Conservation (phyloP, 495 filamentous ascomycete species). For the Aspergillus leporis region DNA sequence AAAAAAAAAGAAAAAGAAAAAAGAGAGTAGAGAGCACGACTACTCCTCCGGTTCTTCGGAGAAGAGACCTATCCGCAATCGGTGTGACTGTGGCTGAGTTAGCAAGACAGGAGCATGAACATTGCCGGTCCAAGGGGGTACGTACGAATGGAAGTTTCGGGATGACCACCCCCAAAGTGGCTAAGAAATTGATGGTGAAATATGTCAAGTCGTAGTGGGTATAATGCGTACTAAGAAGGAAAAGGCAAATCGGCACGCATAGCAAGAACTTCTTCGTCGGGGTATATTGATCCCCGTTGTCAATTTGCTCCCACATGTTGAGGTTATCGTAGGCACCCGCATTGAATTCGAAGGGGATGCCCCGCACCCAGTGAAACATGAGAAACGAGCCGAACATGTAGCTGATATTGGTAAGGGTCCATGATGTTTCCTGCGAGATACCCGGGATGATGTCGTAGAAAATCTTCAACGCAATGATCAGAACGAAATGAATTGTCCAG, state of each 20-base stretch:
- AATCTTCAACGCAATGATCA: conserved; percentile 88
- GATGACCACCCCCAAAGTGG: conserved; percentile 87
- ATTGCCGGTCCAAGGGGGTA: neutral
- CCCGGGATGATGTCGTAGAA: conserved; percentile 94
- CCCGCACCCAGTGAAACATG: conserved; percentile 99
- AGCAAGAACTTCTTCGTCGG: conserved; percentile 97
- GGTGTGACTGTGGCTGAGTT: conserved; percentile 43
- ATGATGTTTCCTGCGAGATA: conserved; percentile 94
- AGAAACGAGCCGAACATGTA: conserved; percentile 99
- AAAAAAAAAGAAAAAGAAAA: conserved; percentile 13
- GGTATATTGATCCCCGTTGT: conserved; percentile 98
- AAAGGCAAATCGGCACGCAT: conserved; percentile 89
- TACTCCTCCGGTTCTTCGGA: conserved; percentile 48
- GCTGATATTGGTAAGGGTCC: conserved; percentile 97
- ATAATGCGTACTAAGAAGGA: conserved; percentile 96
- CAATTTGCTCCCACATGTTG: conserved; percentile 99
- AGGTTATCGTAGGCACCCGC: conserved; percentile 98
- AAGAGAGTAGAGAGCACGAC: conserved; percentile 23
- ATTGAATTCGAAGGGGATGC: conserved; percentile 98
- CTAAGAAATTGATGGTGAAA: conserved; percentile 95
- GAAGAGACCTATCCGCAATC: conserved; percentile 51
- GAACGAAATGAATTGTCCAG: conserved; percentile 93
- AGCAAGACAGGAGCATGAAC: conserved; percentile 18
- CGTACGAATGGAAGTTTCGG: conserved; percentile 91
- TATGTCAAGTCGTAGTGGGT: conserved; percentile 96